Conservation (phyloP, 2,329 filamentous ascomycete species). For the Clarireedia hainanense region DNA sequence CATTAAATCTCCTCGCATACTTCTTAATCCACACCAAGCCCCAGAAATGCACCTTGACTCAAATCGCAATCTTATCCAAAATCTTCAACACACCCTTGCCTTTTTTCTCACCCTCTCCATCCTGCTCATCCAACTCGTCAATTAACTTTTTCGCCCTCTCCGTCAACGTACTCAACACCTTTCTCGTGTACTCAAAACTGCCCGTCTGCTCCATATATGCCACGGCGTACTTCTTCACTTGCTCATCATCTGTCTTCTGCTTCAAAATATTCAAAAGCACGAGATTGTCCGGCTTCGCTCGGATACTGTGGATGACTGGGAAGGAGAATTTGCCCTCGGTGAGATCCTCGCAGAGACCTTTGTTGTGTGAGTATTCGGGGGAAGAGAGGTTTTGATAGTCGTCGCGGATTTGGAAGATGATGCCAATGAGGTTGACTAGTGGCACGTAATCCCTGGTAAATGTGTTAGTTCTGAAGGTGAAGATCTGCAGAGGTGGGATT, state of each 20-base stretch:
- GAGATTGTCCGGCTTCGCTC: slow-evolving; percentile 62
- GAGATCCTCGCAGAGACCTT: slow-evolving; percentile 90
- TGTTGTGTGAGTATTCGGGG: slow-evolving; percentile 73
- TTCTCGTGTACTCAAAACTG: slow-evolving; percentile 78
- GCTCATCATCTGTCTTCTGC: slow-evolving; percentile 77
- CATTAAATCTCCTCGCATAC: no score
- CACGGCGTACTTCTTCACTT: slow-evolving; percentile 87
- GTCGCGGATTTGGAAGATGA: slow-evolving; percentile 85
- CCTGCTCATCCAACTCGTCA: slow-evolving; percentile 58
- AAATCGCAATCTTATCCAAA: slow-evolving; percentile 53
- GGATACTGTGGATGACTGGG: slow-evolving; percentile 89
- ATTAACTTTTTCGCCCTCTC: slow-evolving; percentile 56
- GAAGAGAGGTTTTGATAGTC: slow-evolving; percentile 86
- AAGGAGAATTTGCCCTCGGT: slow-evolving; percentile 98
- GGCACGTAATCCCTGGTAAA: slow-evolving; percentile 60
- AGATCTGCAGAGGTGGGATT: not conserved
- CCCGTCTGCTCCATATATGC: slow-evolving; percentile 84
- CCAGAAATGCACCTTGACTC: not conserved
- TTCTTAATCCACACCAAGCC: no score
- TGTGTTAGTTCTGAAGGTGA: slow-evolving; percentile 6
- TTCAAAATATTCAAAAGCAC: slow-evolving; percentile 88
- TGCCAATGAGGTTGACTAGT: slow-evolving; percentile 75
- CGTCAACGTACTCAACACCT: slow-evolving; percentile 56
- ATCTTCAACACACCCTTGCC: slow-evolving; percentile 55
- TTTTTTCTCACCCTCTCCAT: slow-evolving; percentile 39